Evolutionary conservation across 345 rosid genomes (phyloP).

Genomic region (Pseudoturritis turrita): DNA sequence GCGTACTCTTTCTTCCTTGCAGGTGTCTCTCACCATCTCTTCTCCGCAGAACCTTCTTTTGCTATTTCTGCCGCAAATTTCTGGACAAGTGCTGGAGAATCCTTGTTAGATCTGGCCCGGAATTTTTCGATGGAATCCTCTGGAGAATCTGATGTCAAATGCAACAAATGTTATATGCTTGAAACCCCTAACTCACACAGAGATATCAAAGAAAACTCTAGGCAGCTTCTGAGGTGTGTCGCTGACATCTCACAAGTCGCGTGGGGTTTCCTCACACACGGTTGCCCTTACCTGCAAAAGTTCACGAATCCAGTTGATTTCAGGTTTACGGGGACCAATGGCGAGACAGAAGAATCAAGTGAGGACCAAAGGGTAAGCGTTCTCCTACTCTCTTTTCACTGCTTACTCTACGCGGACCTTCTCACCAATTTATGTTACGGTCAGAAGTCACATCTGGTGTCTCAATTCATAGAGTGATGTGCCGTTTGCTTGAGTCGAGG

Average conservation of each 20-base stretch:
- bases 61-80: conserved; percentile 50
- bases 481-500: background rate
- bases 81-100: conserved; percentile 73
- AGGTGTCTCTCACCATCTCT: conserved; percentile 46
- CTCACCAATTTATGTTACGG: conserved; percentile 49
- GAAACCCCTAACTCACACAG: conserved; percentile 9
- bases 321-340: conserved; percentile 11
- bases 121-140: conserved; percentile 8
- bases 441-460: conserved; percentile 19
- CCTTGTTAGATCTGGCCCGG: conserved; percentile 41
- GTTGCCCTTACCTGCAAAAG: conserved; percentile 39
- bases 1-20: conserved; percentile 81
- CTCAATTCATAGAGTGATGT: background rate
- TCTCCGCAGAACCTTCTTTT: conserved; percentile 49
- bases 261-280: conserved; percentile 49
- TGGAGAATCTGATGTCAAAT: conserved; percentile 22
- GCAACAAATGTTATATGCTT: conserved; percentile 42
- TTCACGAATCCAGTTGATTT: conserved; percentile 45
- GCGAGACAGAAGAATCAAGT: conserved; percentile 7
- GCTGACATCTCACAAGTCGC: conserved; percentile 23
- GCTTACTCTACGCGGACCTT: conserved; percentile 48
- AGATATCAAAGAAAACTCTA: conserved; percentile 32
- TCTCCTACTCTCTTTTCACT: conserved; percentile 57
- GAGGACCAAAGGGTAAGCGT: conserved; percentile 25
- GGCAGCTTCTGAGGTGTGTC: conserved; percentile 43